Evolutionary conservation across 2,329 filamentous ascomycete species (phyloP).

Genomic region (Paraconiothyrium brasiliense): DNA sequence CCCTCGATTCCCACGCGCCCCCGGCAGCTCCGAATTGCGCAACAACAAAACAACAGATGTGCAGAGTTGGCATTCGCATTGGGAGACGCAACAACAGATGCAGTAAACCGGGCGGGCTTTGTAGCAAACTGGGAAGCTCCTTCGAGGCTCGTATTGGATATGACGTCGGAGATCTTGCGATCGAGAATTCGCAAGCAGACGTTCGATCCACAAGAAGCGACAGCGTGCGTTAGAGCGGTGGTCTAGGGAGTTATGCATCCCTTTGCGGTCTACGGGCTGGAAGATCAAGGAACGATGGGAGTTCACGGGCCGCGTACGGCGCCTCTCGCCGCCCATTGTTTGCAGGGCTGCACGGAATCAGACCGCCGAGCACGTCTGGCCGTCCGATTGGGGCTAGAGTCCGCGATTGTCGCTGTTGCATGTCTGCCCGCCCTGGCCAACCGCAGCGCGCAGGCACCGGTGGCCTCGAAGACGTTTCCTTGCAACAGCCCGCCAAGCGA

Average conservation of each 20-base stretch:
- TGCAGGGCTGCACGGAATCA: conserved; percentile 42
- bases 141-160: conserved; percentile 35
- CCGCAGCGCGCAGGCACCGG: conserved; percentile 24
- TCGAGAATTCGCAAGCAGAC: conserved; percentile 37
- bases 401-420: conserved; percentile 27
- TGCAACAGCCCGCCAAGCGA: conserved; percentile 38
- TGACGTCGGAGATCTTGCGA: conserved; percentile 44
- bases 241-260: conserved; percentile 44
- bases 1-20: conserved; percentile 11
- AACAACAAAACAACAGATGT: conserved; percentile 8
- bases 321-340: conserved; percentile 28
- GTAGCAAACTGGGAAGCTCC: conserved; percentile 37
- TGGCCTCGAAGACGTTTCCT: conserved; percentile 38
- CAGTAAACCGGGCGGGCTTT: conserved; percentile 13
- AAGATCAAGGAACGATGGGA: conserved; percentile 30
- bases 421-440: conserved; percentile 32
- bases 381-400: conserved; percentile 35
- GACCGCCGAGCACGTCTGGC: conserved; percentile 38
- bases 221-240: conserved; percentile 37
- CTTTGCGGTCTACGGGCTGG: conserved; percentile 36
- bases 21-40: conserved; percentile 36
- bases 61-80: conserved; percentile 15
- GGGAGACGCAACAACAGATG: background rate
- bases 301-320: conserved; percentile 41
- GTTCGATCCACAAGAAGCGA: conserved; percentile 41